A percentile compares a stretch with the other conserved stretches of the same genome.
Evolutionary conservation across 495 filamentous ascomycete species (phyloP).

Genomic region (Aspergillus steynii): DNA sequence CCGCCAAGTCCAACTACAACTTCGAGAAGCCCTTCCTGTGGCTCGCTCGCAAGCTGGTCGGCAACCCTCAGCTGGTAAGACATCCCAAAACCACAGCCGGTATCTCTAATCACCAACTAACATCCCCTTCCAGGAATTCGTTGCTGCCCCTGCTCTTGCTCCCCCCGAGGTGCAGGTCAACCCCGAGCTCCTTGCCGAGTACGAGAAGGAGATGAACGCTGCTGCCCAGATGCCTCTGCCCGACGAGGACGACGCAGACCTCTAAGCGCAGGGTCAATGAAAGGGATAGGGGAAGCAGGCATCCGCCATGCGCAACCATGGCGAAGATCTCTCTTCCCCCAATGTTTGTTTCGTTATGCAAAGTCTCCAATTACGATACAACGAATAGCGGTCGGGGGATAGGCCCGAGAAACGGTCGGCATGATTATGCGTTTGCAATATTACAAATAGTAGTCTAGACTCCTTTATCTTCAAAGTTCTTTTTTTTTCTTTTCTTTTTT

Average conservation of each 20-base stretch:
- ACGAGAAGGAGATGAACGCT: conserved; percentile 83
- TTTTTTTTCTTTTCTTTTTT: conserved; percentile 9
- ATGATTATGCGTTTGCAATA: conserved; percentile 44
- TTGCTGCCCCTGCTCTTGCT: conserved; percentile 89
- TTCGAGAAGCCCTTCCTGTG: conserved; percentile 99
- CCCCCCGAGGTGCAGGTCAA: conserved; percentile 91
- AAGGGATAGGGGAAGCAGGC: conserved; percentile 7
- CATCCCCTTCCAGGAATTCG: conserved; percentile 73
- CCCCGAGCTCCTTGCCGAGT: conserved; percentile 73
- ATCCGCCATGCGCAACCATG: not conserved
- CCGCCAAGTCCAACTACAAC: conserved; percentile 99
- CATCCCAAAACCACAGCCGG: not conserved
- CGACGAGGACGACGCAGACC: conserved; percentile 88
- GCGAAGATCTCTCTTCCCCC: not conserved
- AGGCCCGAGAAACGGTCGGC: conserved; percentile 38
- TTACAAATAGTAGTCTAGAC: conserved; percentile 48
- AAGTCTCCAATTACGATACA: conserved; percentile 44
- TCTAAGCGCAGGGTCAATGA: conserved; percentile 45
- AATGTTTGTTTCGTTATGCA: conserved; percentile 24
- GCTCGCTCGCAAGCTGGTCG: conserved; percentile 97
- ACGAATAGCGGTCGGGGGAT: conserved; percentile 41
- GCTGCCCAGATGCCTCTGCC: conserved; percentile 85
- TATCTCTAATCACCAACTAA: not conserved
- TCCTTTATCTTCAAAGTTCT: conserved; percentile 38
- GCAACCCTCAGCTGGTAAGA: conserved; percentile 85